Base-by-base conservation (phyloP, 148 eudicot species). In the Rhododendron henanense region DNA sequence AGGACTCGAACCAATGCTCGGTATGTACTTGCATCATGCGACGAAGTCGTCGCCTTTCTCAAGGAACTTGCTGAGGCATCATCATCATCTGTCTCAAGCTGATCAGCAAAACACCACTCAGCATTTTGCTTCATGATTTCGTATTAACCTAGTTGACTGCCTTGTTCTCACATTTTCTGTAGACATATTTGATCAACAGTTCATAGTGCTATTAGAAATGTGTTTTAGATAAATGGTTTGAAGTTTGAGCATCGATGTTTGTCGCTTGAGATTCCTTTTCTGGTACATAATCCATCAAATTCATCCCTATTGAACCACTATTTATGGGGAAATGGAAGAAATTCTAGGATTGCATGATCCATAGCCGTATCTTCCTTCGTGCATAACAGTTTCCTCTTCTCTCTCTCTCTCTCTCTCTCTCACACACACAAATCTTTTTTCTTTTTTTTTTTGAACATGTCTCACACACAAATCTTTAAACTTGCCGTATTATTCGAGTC, bases 1-100 rank as follows among this genome's bases (percentile, higher is more conserved):
- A 89, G 98, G 51, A 91, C 90, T 65, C 94, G 99, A 31, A 94
- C 99, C 28, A 94, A 92, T 37, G 98, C 99, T 78, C 89, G 98
- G 57, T 95, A 97, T 81, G 90, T 90, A 47, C 91, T 97, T 28
- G 91, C 88, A 61, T 88, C 94, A n/a, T 91, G 98, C 0, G 98
- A 95, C 84, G 96, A 97, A 50, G 99, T 97, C 6, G 95, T 95
- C 82, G 85, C 90, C 8, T 92, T 95, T 81, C 86, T 97, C 51
- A 90, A 86, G 84, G 93, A 88, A 57, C 83, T 94, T 84, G 89
- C 93, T 28, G 93, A 88, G 63, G 90, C 93, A 65, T 90, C 95
- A 71, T 14, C 76, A 33, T 31, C 41, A 71, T 31, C 37, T 69
- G 73, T 55, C 10, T 76, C 83, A 31, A 85, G 77, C 23, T 85